A percentile compares a stretch with the other conserved stretches of the same genome.
phyloP scores from a whole-genome alignment of 768 basidiomycete species.

The Mycena vulgaris region DNA sequence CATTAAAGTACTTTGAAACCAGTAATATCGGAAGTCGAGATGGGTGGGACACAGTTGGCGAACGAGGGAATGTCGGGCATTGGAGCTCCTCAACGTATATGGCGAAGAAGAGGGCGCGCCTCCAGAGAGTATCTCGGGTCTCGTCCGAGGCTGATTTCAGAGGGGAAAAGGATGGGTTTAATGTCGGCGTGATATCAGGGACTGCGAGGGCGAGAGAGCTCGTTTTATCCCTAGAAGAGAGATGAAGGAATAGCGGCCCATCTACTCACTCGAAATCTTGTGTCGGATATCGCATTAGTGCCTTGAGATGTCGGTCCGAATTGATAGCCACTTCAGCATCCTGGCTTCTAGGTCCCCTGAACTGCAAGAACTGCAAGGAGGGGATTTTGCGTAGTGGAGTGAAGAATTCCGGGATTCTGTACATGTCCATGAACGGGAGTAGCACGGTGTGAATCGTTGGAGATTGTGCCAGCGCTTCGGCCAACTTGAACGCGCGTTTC shows the following conservation, averaged over 20 bases:
- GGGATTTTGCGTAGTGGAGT: no score
- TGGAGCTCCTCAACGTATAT: background rate
- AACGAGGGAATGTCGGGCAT: background rate
- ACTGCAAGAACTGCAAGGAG: background rate
- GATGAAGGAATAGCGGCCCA: no score
- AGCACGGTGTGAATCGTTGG: background rate
- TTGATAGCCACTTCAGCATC: no score
- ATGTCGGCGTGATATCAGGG: no score
- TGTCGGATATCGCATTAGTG: background rate
- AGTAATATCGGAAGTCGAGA: background rate
- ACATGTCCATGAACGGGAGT: background rate
- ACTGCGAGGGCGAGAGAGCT: no score
- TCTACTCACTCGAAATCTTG: background rate
- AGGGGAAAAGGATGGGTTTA: background rate
- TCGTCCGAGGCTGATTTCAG: no score
- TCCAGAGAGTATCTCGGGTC: no score
- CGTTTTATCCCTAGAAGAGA: no score
- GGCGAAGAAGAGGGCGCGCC: no score
- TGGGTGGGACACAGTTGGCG: background rate
- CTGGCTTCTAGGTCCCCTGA: background rate
- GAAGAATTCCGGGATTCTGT: background rate
- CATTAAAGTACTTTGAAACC: slow-evolving; percentile 12
- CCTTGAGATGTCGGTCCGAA: background rate
- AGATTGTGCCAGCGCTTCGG: background rate
- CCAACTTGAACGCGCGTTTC: background rate